These are phyloP conservation scores for Penicillium subrubescens DNA, from an alignment of 495 filamentous ascomycete genomes.

Conservation along the genomic window DNA sequence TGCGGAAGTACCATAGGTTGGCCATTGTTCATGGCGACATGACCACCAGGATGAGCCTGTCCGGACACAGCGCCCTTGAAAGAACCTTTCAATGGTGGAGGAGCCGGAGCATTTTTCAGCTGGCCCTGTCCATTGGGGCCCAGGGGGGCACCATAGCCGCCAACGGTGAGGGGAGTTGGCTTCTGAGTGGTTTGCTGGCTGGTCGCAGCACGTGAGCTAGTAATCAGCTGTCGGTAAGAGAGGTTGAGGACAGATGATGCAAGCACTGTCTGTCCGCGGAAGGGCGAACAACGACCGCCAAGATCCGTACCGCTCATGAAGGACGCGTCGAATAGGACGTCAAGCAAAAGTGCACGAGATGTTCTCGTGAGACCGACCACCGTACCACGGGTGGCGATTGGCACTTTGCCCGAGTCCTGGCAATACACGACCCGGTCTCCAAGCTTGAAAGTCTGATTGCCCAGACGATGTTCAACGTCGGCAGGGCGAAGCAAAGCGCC, in stretches of 20 bases:
- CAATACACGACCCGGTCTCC: slow-evolving; percentile 94
- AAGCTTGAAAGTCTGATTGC: slow-evolving; percentile 79
- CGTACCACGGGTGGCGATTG: slow-evolving; percentile 88
- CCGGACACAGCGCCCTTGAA: slow-evolving; percentile 68
- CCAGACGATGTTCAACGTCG: slow-evolving; percentile 88
- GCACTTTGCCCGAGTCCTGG: slow-evolving; percentile 90
- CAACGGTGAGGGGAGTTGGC: slow-evolving; percentile 58
- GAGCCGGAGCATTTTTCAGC: slow-evolving; percentile 66
- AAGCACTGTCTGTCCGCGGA: slow-evolving; percentile 92
- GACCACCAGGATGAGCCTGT: slow-evolving; percentile 39
- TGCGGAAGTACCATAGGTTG: slow-evolving; percentile 38
- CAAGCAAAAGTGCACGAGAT: slow-evolving; percentile 74
- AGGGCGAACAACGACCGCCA: slow-evolving; percentile 86
- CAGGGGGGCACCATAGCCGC: slow-evolving; percentile 60
- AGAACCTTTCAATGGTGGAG: slow-evolving; percentile 68
- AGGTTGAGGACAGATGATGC: slow-evolving; percentile 84
- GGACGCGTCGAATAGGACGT: slow-evolving; percentile 88
- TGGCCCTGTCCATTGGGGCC: slow-evolving; percentile 64
- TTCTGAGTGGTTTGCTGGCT: slow-evolving; percentile 55
- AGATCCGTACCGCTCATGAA: slow-evolving; percentile 97
- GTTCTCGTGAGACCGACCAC: slow-evolving; percentile 90
- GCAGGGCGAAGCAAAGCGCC: slow-evolving; percentile 85
- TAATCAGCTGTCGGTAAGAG: slow-evolving; percentile 76
- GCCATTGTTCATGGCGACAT: slow-evolving; percentile 46
- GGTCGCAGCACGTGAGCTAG: slow-evolving; percentile 69